phyloP scores from a whole-genome alignment of 1,139 yeast genomes.

The Blastobotrys raffinosifermentans region DNA sequence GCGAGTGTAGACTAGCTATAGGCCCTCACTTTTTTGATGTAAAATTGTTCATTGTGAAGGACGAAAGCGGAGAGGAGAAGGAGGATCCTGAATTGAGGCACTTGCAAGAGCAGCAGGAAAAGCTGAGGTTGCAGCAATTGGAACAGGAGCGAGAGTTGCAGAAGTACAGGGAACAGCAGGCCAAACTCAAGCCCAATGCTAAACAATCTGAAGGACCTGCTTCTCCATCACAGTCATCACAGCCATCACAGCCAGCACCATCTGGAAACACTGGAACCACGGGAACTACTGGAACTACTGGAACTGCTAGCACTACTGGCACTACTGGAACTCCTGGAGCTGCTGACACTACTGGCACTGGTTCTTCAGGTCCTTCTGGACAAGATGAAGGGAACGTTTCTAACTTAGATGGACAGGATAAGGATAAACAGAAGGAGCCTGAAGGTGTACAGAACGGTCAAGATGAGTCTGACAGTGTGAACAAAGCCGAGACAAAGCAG shows the following conservation, averaged over 20 bases:
- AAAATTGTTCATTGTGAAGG: slow-evolving; percentile 74
- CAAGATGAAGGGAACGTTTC: too few relatives aligned
- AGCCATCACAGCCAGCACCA: neutral
- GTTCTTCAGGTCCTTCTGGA: too few relatives aligned
- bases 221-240: neutral
- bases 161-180: neutral
- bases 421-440: too few relatives aligned
- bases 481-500: too few relatives aligned
- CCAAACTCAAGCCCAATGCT: neutral
- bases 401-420: too few relatives aligned
- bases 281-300: slow-evolving; percentile 3
- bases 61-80: slow-evolving; percentile 35
- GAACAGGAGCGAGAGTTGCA: slow-evolving; percentile 4
- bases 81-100: slow-evolving; percentile 12
- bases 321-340: too few relatives aligned
- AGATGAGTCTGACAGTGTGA: too few relatives aligned
- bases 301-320: too few relatives aligned
- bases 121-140: neutral
- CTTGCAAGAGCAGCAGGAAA: slow-evolving; percentile 4
- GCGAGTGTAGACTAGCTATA: slow-evolving; percentile 64
- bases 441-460: too few relatives aligned
- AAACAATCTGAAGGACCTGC: neutral
- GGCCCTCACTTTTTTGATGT: slow-evolving; percentile 85
- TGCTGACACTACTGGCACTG: too few relatives aligned
- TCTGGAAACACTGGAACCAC: neutral